Base-by-base conservation (phyloP, 768 basidiomycete genomes). In the Chalciporus pseudorubinellus region DNA sequence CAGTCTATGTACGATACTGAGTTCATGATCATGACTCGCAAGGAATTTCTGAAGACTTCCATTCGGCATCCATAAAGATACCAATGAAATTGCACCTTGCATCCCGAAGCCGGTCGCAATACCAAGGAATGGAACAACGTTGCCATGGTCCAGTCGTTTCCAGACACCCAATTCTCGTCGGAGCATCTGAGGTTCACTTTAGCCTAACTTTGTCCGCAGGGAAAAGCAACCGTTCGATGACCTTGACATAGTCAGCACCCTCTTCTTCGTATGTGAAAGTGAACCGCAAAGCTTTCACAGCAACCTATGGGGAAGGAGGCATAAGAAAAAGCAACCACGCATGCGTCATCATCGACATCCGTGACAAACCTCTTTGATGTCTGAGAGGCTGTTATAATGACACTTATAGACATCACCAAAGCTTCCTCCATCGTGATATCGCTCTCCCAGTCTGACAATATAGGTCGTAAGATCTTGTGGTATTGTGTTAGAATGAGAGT, bases 21-120 rank as follows among this genome's bases (percentile, higher is more conserved):
- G 45, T 10, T 29, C 44, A 6, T 13, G 9, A 39, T 52, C 34
- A n/a, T 48, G 34, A 14, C 40, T 49, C 11, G 20, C 33, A 14
- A 67, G 47, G 47, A 65, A 65, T 3, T 47, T 33, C 3, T 44
- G 59, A 16, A 68, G 50, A 1, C 46, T 56, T 19, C 59, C 66
- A 39, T 62, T 63, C 0, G 62, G 61, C 47, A 63, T 52, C 66
- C 66, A 68, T 1, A 57, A 59, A 19, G 58, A 66, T 12, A 68
- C 65, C 52, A 68, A 52, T 9, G 65, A 61, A 7, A 40, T 44
- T 20, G 54, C 21, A 20, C 21, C 57, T 24, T 33, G 56, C 22
- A 53, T 57, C n/a, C 66, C 66, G 49, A 66, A 68, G n/a, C 57
- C 60, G 5, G 41, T 39, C 6, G 51, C 51, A 18, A 55, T 51